These are phyloP conservation scores for Nicotiana knightiana DNA, from an alignment of 257 asterid species.

Conservation along the genomic window DNA sequence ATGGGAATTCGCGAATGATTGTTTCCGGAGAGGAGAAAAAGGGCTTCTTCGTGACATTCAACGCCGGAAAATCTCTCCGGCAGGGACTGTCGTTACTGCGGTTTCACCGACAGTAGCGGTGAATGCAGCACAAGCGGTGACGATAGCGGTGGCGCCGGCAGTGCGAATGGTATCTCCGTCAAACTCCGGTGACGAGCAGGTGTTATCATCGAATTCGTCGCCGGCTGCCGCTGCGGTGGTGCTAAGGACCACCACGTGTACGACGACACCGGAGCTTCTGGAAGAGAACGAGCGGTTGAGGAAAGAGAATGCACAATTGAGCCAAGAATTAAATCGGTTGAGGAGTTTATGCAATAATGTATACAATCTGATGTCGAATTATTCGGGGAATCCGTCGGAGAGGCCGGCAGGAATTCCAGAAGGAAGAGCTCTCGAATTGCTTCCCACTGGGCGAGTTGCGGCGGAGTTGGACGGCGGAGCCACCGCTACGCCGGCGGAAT, in stretches of 20 bases:
- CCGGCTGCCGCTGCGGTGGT: constrained; percentile 33
- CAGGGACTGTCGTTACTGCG: constrained; percentile 6
- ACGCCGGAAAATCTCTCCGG: constrained; percentile 57
- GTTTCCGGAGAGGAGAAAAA: constrained; percentile 58
- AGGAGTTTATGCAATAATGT: constrained; percentile 49
- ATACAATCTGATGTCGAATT: constrained; percentile 50
- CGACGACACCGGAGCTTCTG: constrained; percentile 37
- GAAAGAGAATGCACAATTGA: constrained; percentile 56
- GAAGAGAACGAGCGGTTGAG: constrained; percentile 69
- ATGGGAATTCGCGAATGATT: constrained; percentile 85
- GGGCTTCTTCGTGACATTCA: constrained; percentile 57
- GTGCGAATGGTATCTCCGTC: constrained; percentile 43
- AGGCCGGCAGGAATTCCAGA: constrained; percentile 15
- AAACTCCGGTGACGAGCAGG: constrained; percentile 73
- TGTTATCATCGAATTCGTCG: constrained; percentile 68
- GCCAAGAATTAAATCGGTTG: constrained; percentile 40
- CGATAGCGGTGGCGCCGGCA: constrained; percentile 22
- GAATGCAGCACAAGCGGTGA: constrained; percentile 17
- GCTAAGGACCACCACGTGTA: constrained; percentile 21
- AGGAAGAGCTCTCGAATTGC: constrained; percentile 23
- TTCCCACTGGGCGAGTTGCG: constrained; percentile 12
- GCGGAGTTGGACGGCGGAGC: constrained; percentile 21
- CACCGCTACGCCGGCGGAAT: neutral
- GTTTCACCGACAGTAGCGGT: neutral
- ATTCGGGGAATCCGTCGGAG: constrained; percentile 27